Evolutionary conservation across 768 basidiomycete species (phyloP), one percentile per base, ranked within the genome.

Genomic region (Cyathus striatus): DNA sequence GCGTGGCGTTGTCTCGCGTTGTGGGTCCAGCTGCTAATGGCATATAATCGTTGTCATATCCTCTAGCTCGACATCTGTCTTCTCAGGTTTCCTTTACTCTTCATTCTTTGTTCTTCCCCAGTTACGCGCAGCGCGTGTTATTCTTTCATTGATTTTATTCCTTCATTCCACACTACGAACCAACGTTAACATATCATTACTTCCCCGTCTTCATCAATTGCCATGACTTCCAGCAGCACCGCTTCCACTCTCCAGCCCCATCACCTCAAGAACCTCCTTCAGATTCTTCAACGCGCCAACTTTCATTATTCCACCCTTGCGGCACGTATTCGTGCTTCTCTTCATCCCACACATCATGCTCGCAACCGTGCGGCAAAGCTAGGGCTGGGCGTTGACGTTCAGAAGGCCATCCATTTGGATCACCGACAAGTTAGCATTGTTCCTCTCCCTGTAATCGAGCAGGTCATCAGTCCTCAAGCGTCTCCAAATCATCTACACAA

Each of bases 341-440:
- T 60, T 4, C 57, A 38, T 6, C 68, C 63, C 13, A 73, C 73
- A 0, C 49, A 65, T 46, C 75, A 73, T 50, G 80, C 80, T 7
- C 72, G 68, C 42, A 64, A 55, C n/a, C 72, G 62, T 20, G 80
- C 80, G 3, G 50, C 46, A 10, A 45, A 46, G 12, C 65, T 73
- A n/a, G 64, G 69, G 22, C 73, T 81, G 24, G 49, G 45, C 5
- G 59, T 83, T 38, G 64, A 75, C 57, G 66, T 71, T 20, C 49
- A 54, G 13, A 61, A 55, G 20, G 76, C 79, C 1, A 55, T 61
- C 27, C 53, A 53, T 14, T 73, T 72, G 41, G 65, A 72, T 4
- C 60, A 58, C 10, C 53, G 47, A 24, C 49, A 58, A 6, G 62
- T 81, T 43, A 72, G 76, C 43, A 48, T 53, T 2, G 23, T 61